Evolutionary conservation across 495 filamentous ascomycete genomes (phyloP).

Genomic region (Daldinia concentrica): DNA sequence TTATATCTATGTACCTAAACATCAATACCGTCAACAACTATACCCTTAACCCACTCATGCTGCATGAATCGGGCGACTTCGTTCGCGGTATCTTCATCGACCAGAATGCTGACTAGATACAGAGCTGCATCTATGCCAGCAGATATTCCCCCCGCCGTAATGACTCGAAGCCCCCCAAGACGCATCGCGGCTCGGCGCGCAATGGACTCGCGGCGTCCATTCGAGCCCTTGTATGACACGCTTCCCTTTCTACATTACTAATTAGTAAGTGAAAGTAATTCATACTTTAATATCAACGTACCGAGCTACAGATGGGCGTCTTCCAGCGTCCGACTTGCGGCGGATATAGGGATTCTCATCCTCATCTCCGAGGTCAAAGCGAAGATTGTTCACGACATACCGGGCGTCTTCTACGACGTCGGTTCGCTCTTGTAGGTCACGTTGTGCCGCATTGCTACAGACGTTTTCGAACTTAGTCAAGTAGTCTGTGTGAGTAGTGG

Average conservation of each 20-base stretch:
- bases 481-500: constrained; percentile 72
- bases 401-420: constrained; percentile 78
- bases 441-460: constrained; percentile 69
- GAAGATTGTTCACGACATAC: constrained; percentile 82
- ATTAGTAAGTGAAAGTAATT: constrained; percentile 25
- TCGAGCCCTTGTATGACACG: constrained; percentile 72
- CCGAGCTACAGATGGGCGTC: constrained; percentile 69
- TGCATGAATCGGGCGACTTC: constrained; percentile 75
- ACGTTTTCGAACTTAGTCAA: constrained; percentile 72
- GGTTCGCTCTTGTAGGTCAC: constrained; percentile 66
- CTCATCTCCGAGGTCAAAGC: constrained; percentile 77
- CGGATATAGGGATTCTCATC: constrained; percentile 79
- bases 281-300: constrained; percentile 42
- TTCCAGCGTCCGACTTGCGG: constrained; percentile 67
- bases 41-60: constrained; percentile 75
- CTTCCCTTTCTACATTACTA: constrained; percentile 66
- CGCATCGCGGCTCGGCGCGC: constrained; percentile 70
- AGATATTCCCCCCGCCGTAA: constrained; percentile 79
- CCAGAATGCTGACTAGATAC: constrained; percentile 79
- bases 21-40: constrained; percentile 76
- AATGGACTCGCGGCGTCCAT: constrained; percentile 72
- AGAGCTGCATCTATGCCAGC: constrained; percentile 80
- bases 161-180: constrained; percentile 74
- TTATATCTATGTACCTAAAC: constrained; percentile 57
- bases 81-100: constrained; percentile 70